These are phyloP conservation scores for Chrysopogon serrulatus DNA, from an alignment of 176 grass and related monocot species.

Conservation along the genomic window DNA sequence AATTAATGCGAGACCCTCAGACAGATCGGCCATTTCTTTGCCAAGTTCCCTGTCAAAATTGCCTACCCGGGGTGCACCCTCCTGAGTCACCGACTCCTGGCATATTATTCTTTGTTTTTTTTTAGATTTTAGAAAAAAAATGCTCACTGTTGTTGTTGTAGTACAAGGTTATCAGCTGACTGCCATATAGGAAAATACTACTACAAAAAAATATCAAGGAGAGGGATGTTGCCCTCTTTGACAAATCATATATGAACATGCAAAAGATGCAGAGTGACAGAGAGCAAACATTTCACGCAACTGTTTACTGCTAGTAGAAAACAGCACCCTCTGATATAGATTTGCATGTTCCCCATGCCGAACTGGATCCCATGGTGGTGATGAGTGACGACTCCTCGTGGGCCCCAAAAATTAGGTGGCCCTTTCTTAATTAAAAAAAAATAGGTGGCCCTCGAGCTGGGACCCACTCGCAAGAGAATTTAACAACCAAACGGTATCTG, in stretches of 20 bases:
- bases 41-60: conserved; percentile 1
- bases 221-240: not conserved
- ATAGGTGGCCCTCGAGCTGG: conserved; percentile 10
- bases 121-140: not conserved
- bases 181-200: not conserved
- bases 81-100: not conserved
- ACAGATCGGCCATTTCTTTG: not conserved
- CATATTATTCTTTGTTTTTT: not conserved
- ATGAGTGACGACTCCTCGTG: conserved; percentile 44
- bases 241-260: conserved; percentile 16
- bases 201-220: not conserved
- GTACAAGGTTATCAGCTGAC: not conserved
- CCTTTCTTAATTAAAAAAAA: not conserved
- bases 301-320: conserved; percentile 23
- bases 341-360: conserved; percentile 10
- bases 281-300: not conserved
- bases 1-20: not conserved
- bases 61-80: not conserved
- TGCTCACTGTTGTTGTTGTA: not conserved
- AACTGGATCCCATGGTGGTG: conserved; percentile 34
- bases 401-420: conserved; percentile 24
- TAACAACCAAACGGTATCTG: conserved; percentile 24
- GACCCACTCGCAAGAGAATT: conserved; percentile 17
- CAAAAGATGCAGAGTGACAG: not conserved
- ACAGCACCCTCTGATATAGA: not conserved